Evolutionary conservation across 768 basidiomycete species (phyloP), one percentile per base, ranked within the genome.

Genomic region (Macrolepiota albuminosa): DNA sequence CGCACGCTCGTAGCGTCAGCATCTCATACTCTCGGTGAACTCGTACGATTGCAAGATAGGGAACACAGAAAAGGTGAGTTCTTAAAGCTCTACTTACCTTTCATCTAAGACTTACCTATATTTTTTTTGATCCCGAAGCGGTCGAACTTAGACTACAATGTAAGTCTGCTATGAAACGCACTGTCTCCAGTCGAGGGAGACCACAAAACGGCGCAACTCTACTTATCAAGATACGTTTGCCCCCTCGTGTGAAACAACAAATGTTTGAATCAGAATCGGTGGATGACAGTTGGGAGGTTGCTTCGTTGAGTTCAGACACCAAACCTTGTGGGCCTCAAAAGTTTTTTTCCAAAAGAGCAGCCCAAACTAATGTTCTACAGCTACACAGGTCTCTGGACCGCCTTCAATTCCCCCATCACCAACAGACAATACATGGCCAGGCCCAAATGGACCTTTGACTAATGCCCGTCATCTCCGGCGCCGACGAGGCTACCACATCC

Each of bases 1-100:
- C 77, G 79, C 1, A 78, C 72, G 42, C 73, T 87, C 4, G 80
- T 89, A 0, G 88, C 83, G 0, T 78, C 73, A 0, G 75, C 80
- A 0, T 71, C 72, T 9, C 75, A 83, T 64, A 75, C 83, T 0
- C 67, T 90, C 2, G 77, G 76, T 5, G 87, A 87, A 42, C 68
- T 87, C 43, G 55, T 78, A 40, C 82, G 77, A 61, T 80, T 73
- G 63, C 81, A 84, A 55, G 80, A 77, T 13, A 62, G 64, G 13
- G 78, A 78, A 10, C 70, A 58, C 0, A 46, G 61, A 10, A 58
- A 71, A 21, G 76, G 84, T 85, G 59, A 63, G 80, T 73, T 34
- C 58, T 42, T 3, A 0, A 57, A 10, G 14, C 2, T 5, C n/a
- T 26, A 29, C 3, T 10, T 24, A 4, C 29, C 43, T 8, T 14